Evolutionary conservation across 2,329 filamentous ascomycete species (phyloP).

Genomic region (Hypoxylon sp.): DNA sequence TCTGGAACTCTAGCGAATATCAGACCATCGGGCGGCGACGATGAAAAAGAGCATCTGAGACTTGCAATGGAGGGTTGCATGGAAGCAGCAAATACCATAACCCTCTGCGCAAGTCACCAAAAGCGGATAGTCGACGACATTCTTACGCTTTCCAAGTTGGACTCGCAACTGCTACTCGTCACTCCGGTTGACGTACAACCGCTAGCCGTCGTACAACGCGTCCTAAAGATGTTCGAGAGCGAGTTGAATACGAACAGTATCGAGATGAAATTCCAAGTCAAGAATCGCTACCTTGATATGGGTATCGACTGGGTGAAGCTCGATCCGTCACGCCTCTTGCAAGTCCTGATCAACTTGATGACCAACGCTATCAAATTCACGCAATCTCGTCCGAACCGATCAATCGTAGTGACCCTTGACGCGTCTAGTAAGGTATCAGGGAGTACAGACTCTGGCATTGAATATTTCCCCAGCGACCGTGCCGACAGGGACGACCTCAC

Average conservation of each 20-base stretch:
- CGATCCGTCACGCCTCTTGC: slow-evolving; percentile 81
- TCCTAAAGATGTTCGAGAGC: slow-evolving; percentile 84
- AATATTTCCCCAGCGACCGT: slow-evolving; percentile 65
- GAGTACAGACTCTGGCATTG: slow-evolving; percentile 58
- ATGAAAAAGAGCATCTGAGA: slow-evolving; percentile 63
- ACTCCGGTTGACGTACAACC: slow-evolving; percentile 80
- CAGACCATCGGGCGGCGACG: slow-evolving; percentile 55
- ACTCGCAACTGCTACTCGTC: slow-evolving; percentile 78
- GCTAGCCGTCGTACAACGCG: slow-evolving; percentile 75
- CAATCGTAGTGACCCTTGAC: slow-evolving; percentile 75
- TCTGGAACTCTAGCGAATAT: slow-evolving; percentile 64
- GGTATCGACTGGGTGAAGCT: slow-evolving; percentile 80
- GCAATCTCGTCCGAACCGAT: slow-evolving; percentile 70
- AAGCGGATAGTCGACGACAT: slow-evolving; percentile 80
- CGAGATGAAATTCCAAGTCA: slow-evolving; percentile 76
- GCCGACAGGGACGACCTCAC: slow-evolving; percentile 62
- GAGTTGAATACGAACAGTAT: slow-evolving; percentile 82
- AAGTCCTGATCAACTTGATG: slow-evolving; percentile 83
- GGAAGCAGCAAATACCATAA: slow-evolving; percentile 86
- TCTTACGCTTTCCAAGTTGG: slow-evolving; percentile 77
- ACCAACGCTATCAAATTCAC: slow-evolving; percentile 77
- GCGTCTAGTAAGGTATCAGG: slow-evolving; percentile 70
- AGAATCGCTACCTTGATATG: slow-evolving; percentile 76
- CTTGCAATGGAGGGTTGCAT: slow-evolving; percentile 68
- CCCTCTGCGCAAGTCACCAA: slow-evolving; percentile 83